Evolutionary conservation across 148 eudicot species (phyloP), one percentile per base, ranked within the genome.

Genomic region (Rhododendron ferrugineum): DNA sequence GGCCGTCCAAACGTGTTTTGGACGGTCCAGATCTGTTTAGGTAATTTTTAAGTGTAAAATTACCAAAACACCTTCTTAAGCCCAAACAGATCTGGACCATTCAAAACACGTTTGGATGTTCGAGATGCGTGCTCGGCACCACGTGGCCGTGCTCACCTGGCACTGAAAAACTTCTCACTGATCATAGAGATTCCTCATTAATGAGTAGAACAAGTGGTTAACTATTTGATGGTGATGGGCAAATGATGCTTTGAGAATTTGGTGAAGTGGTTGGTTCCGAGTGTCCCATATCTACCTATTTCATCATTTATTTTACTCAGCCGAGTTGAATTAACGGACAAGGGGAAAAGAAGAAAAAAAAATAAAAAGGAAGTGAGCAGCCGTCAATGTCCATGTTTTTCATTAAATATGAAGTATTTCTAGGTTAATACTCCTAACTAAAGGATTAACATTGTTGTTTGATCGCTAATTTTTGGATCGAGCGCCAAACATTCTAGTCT

Each of bases 251-350:
- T 46, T 49, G 34, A 49, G 36, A 49, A 79, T 47, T 79, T 50
- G 60, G 64, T 79, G 30, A 50, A 79, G 82, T 79, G 82, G 62
- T 79, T 79, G 56, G 78, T 36, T 34, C 82, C 54, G 18, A 79
- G 37, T 79, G 82, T 79, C 50, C 26, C 56, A 46, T 47, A 15
- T n/a, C 49, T 79, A 79, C 3, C 34, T 79, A 79, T n/a, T 49
- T 50, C 11, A 79, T 68, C 74, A 68, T 68, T 68, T 11, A 28
- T 68, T 40, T 26, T 28, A 28, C 36, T 68, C 6, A 3, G 70
- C 28, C 70, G 4, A 64, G 70, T 54, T 54, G 60, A 54, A 54
- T 54, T 54, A 54, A 54, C 18, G 70, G 58, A 22, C 26, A 13
- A 42, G 80, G 13, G 46, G 28, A 11, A 78, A 75, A 16, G 9